A percentile compares a stretch with the other conserved stretches of the same genome.
phyloP scores from a whole-genome alignment of 2,329 filamentous ascomycete species.

The Venturia oleaginea region DNA sequence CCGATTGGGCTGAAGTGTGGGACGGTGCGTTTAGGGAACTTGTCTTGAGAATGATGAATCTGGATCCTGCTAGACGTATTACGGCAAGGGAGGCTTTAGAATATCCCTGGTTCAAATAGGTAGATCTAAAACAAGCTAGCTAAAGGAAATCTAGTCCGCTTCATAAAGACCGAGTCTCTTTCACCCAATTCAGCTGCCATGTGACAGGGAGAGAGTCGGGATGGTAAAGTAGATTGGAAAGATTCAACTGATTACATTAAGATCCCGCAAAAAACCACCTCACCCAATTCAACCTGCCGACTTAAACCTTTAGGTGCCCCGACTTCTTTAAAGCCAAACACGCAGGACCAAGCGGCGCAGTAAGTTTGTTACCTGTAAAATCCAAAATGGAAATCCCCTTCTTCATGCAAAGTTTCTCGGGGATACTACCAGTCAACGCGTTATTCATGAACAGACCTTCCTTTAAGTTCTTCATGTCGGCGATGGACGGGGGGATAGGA shows the following conservation, averaged over 20 bases:
- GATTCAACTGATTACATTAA: too few species aligned
- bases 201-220: too few species aligned
- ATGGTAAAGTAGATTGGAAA: too few species aligned
- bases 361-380: neutral
- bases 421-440: neutral
- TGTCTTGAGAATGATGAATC: conserved; percentile 30
- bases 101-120: conserved; percentile 22
- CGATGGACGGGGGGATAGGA: neutral
- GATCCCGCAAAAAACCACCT: too few species aligned
- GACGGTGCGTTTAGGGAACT: conserved; percentile 34
- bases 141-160: too few species aligned
- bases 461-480: neutral
- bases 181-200: too few species aligned
- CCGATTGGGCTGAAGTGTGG: conserved; percentile 6
- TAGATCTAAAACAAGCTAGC: conserved; percentile 7
- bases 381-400: neutral
- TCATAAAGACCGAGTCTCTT: too few species aligned
- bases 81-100: conserved; percentile 32
- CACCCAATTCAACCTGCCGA: too few species aligned
- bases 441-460: neutral
- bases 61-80: conserved; percentile 33
- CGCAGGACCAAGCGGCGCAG: neutral
- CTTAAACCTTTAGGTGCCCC: neutral
- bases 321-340: neutral
- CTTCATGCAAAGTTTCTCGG: neutral